These are phyloP conservation scores for Adansonia gregorii DNA, from an alignment of 441 rosid genomes.

Conservation along the genomic window DNA sequence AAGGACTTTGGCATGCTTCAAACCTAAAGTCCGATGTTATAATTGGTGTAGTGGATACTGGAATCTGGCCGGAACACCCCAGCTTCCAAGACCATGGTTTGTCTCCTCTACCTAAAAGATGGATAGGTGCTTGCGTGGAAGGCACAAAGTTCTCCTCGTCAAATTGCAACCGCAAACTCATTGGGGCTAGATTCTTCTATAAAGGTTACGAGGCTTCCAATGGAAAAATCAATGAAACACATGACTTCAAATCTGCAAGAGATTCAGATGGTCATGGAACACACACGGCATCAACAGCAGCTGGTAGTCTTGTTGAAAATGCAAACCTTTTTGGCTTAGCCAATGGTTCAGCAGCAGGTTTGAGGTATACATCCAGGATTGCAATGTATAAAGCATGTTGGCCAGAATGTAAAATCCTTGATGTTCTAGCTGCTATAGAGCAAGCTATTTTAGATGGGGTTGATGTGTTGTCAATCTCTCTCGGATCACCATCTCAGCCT, in stretches of 20 bases:
- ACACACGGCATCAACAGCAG: slow-evolving; percentile 76
- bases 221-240: neutral
- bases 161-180: slow-evolving; percentile 17
- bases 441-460: slow-evolving; percentile 48
- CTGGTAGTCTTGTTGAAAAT: slow-evolving; percentile 41
- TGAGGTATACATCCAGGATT: slow-evolving; percentile 28
- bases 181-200: slow-evolving; percentile 5
- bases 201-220: neutral
- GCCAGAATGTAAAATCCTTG: slow-evolving; percentile 38
- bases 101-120: neutral
- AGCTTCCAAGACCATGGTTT: slow-evolving; percentile 39
- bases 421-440: slow-evolving; percentile 57
- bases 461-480: slow-evolving; percentile 48
- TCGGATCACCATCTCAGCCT: neutral
- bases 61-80: slow-evolving; percentile 30
- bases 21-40: slow-evolving; percentile 52
- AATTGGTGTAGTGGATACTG: slow-evolving; percentile 25
- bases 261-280: slow-evolving; percentile 48
- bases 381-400: slow-evolving; percentile 59
- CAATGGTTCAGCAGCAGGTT: slow-evolving; percentile 37
- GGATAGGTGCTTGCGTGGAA: slow-evolving; percentile 2
- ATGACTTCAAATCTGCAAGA: neutral
- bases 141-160: slow-evolving; percentile 12
- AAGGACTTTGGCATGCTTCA: slow-evolving; percentile 49
- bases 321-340: slow-evolving; percentile 52